Base-by-base conservation (phyloP, 2,329 filamentous ascomycete genomes). In the Plenodomus tracheiphilus region DNA sequence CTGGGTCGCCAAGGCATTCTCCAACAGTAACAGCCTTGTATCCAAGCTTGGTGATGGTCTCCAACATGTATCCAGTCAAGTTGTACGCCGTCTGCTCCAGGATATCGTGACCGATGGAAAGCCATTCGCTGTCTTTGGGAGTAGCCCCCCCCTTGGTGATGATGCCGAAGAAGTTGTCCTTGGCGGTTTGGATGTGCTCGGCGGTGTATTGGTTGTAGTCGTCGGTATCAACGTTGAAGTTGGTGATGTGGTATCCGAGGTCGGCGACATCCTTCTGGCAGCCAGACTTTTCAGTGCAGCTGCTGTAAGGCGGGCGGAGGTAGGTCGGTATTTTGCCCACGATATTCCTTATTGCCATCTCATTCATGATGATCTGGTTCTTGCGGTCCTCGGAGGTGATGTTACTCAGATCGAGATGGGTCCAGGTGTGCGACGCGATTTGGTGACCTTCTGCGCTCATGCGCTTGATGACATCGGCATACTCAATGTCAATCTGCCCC, bases 181-280 rank as follows among this genome's bases (percentile, higher is more conserved):
- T 42, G 15, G 53, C 39, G 28, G 37, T 44, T 41, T 58, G 39
- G 41, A 56, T 32, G 41, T 68, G 51, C 43, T 67, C 58, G 0
- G 79, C 72, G 2, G 75, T 71, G 47, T 74, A 63, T 32, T 79
- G 75, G 57, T 81, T 77, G 75, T 82, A 85, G 67, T 85, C 83
- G 39, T 81, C 77, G 0, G 81, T 76, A 60, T 85, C 81, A 32
- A 85, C 69, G 51, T 84, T 79, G 59, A 82, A 75, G 53, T 80
- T 83, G 61, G 81, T 79, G 59, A 83, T 75, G 58, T 81, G 81
- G 73, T 83, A 84, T 42, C 78, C 78, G 42, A 84, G 59, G 25
- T 59, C 59, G 10, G 68, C 59, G 56, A 74, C 60, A 30, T 67
- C 61, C 17, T 57, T 43, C 51, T 68, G 58, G 52, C 74, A 77